phyloP scores from a whole-genome alignment of 352 stramenopile species.

The Phytopythium vexans region DNA sequence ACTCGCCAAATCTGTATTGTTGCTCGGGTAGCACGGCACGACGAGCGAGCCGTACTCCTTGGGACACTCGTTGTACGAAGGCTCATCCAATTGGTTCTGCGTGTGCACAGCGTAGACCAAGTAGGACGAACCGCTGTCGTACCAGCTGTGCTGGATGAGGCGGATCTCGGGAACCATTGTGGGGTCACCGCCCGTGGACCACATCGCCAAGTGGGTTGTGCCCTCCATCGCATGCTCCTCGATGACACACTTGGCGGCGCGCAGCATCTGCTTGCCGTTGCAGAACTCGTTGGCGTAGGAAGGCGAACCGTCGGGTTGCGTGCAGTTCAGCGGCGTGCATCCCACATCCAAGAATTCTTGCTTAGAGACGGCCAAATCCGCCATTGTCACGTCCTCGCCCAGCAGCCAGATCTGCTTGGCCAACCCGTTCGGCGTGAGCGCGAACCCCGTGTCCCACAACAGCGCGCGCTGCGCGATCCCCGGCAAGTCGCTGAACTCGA shows the following conservation, averaged over 20 bases:
- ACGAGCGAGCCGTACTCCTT: conserved; percentile 21
- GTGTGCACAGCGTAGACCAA: conserved; percentile 20
- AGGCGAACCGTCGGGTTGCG: conserved; percentile 10
- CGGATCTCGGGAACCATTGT: conserved; percentile 18
- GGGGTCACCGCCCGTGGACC: conserved; percentile 16
- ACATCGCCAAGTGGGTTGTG: conserved; percentile 16
- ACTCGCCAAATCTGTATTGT: conserved; percentile 9
- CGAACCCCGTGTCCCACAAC: conserved; percentile 11
- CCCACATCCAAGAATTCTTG: conserved; percentile 14
- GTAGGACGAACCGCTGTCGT: conserved; percentile 9
- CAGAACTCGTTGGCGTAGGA: conserved; percentile 16
- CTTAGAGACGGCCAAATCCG: conserved; percentile 19
- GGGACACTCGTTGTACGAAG: conserved; percentile 16
- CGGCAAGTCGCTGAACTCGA: conserved; percentile 1
- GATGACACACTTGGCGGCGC: conserved; percentile 21
- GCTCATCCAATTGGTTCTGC: conserved; percentile 14
- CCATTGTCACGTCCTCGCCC: conserved; percentile 13
- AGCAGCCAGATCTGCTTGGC: conserved; percentile 11
- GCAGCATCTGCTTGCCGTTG: conserved; percentile 33
- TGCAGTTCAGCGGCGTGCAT: conserved; percentile 18
- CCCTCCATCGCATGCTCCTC: conserved; percentile 12
- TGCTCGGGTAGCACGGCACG: conserved; percentile 26
- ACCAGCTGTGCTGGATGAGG: conserved; percentile 17
- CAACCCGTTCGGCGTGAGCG: neutral
- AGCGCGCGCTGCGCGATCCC: conserved; percentile 11